Conservation (phyloP, 352 stramenopile species). For the Phytophthora ohioensis region DNA sequence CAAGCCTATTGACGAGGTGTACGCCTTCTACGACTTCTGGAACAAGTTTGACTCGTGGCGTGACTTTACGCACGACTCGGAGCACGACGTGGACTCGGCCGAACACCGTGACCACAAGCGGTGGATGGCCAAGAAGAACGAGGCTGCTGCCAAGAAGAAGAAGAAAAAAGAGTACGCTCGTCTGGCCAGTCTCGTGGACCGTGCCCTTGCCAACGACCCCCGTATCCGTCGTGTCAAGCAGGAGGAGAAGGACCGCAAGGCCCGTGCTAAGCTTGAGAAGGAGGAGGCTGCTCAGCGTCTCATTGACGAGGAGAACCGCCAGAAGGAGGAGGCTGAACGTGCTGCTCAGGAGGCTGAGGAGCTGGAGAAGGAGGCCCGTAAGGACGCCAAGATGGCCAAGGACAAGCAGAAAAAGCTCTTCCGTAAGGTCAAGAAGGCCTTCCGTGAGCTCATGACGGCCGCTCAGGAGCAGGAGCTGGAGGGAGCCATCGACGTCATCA, state of each 20-base stretch:
- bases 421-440: constrained; percentile 87
- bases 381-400: constrained; percentile 80
- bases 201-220: constrained; percentile 75
- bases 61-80: constrained; percentile 84
- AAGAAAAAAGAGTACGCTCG: constrained; percentile 91
- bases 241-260: constrained; percentile 88
- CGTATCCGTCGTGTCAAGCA: constrained; percentile 86
- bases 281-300: constrained; percentile 73
- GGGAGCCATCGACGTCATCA: constrained; percentile 69
- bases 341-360: constrained; percentile 63
- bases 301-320: constrained; percentile 73
- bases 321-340: constrained; percentile 67
- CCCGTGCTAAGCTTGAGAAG: constrained; percentile 76
- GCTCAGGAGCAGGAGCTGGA: constrained; percentile 68
- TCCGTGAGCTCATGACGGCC: constrained; percentile 79
- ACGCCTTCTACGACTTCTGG: constrained; percentile 92
- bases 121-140: constrained; percentile 92
- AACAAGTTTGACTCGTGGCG: constrained; percentile 90
- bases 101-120: constrained; percentile 90
- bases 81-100: constrained; percentile 87
- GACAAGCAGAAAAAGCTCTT: constrained; percentile 90
- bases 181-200: constrained; percentile 83
- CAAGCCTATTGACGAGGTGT: constrained; percentile 71
- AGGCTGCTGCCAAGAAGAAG: constrained; percentile 86
- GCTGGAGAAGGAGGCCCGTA: constrained; percentile 69